Evolutionary conservation across 2,329 filamentous ascomycete species (phyloP), one percentile per base, ranked within the genome.

Genomic region (Talaromyces sp.): DNA sequence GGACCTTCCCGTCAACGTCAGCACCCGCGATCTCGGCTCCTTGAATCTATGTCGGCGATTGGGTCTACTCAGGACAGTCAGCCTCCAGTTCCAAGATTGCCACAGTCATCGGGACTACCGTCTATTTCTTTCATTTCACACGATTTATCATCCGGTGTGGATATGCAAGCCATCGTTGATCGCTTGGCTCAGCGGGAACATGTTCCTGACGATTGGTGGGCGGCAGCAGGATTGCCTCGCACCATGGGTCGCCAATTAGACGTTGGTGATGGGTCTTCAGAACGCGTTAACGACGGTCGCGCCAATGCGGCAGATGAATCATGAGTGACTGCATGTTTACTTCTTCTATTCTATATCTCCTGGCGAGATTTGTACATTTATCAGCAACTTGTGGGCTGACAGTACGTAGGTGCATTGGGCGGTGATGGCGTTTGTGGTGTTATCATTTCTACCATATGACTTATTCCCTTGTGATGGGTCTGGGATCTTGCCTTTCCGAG

Each of bases 181-280:
- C 84, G 87, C 51, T 82, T 96, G 63, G 87, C 89, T 38, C 84
- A 86, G 19, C 82, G 91, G 27, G 86, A 91, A 72, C 90, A 93
- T 70, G 89, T 95, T 63, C 90, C 91, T 0, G 91, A 95, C 67
- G 88, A 92, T 69, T 93, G 90, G 88, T 96, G 92, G 92, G 86
- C 86, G 66, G 85, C 86, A 71, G 88, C 84, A 66, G 89, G 89
- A 49, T 82, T 91, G 68, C 88, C 83, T 72, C 85, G 88, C 68
- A 88, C 83, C 15, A 71, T 78, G 45, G 71, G 72, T 60, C 73
- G 72, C 31, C 71, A 74, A 61, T 67, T 75, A 49, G 71, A 69
- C 60, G 68, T 69, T 27, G 69, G 68, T 27, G 67, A 74, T n/a
- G 71, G 72, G 25, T 61, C 67, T 29, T 69, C 69, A 49, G 54